phyloP scores from a whole-genome alignment of 148 eudicot genomes.

The Chenopodium berlandieri region DNA sequence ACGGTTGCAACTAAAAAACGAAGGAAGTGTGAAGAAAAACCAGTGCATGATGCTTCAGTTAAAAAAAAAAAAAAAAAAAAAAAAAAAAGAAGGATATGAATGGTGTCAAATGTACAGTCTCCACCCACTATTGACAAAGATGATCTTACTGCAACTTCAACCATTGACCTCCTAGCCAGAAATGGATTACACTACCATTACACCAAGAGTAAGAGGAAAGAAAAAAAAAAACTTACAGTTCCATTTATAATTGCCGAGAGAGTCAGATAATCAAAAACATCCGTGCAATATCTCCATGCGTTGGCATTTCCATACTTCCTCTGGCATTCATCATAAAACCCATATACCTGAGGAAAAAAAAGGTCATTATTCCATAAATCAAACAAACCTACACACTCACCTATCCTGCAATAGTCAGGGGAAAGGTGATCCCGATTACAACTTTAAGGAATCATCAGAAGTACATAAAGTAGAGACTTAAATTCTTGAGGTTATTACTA shows the following conservation, averaged over 20 bases:
- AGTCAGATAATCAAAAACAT: slow-evolving; percentile 94
- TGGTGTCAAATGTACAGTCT: background rate
- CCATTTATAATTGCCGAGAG: slow-evolving; percentile 96
- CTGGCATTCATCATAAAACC: slow-evolving; percentile 98
- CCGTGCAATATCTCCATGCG: slow-evolving; percentile 99
- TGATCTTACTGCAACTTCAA: background rate
- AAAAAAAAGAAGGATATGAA: background rate
- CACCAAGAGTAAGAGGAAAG: background rate
- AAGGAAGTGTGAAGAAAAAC: background rate
- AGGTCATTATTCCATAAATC: slow-evolving; percentile 1
- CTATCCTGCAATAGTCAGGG: background rate
- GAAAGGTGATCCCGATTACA: background rate
- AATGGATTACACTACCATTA: background rate
- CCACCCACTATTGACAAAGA: background rate
- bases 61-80: too few species aligned
- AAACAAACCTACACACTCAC: background rate
- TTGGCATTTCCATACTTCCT: slow-evolving; percentile 99
- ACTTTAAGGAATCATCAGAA: too few species aligned
- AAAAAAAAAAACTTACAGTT: slow-evolving; percentile 54
- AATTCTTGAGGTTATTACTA: too few species aligned
- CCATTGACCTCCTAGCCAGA: background rate
- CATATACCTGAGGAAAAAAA: slow-evolving; percentile 67
- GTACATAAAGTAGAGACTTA: too few species aligned
- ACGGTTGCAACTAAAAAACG: too few species aligned
- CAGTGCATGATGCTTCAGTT: background rate